Evolutionary conservation across 2,329 filamentous ascomycete genomes (phyloP), one percentile per base, ranked within the genome.

Genomic region (Teratosphaeria nubilosa): DNA sequence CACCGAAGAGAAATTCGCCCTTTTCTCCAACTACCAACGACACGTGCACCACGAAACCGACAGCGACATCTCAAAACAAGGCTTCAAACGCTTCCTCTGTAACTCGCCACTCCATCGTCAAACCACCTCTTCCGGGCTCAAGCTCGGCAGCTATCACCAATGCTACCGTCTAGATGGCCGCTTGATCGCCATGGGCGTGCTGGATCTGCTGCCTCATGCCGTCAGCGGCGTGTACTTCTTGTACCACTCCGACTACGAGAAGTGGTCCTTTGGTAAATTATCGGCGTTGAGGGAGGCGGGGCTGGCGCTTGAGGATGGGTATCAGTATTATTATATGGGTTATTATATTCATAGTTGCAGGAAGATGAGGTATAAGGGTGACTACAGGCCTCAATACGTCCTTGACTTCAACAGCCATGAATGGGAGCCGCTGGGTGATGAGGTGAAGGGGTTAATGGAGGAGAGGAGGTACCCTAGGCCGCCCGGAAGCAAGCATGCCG

Each of bases 291-390:
- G 85, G 61, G 89, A 94, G 72, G 87, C 89, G 60, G 78, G 84
- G 0, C 71, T 94, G 30, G 86, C 88, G 0, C 74, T 79, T 2
- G 88, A 92, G 67, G 77, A 77, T 5, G 85, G 82, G 0, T 91
- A 91, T 65, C 75, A 80, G 51, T 90, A 83, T 78, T 94, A 90
- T 81, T 94, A 92, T 73, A 86, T 86, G 84, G 84, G 89, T 5
- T 92, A 85, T 72, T 94, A 92, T 66, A 92, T 94, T 59, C 88
- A 91, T 70, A 84, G 76, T 57, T 92, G 88, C 66, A 78, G 82
- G 56, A 94, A 94, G 76, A 92, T 94, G 89, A 79, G 80, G 65
- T 94, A 94, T 76, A 94, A 94, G 76, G 86, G 85, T 59, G 86
- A 91, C 68, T 94, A 88, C 70, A 77, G 79, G 11, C 88, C 88